These are phyloP conservation scores for Fraxinus baroniana DNA, from an alignment of 305 asterid species.

Conservation along the genomic window DNA sequence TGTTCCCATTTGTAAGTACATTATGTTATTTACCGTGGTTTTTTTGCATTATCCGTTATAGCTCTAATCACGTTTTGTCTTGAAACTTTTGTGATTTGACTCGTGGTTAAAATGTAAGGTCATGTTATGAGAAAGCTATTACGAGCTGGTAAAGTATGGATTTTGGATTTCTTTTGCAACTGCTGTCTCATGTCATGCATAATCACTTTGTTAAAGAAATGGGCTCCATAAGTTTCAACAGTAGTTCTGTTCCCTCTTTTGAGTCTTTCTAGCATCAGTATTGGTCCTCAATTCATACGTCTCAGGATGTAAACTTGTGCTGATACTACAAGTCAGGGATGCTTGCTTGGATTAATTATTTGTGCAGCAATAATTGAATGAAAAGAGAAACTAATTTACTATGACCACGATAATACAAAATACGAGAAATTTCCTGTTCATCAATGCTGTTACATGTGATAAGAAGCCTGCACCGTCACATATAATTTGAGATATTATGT, in stretches of 20 bases:
- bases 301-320: not conserved
- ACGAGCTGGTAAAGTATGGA: slow-evolving; percentile 11
- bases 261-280: not conserved
- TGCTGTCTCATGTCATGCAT: not conserved
- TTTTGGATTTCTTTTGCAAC: not conserved
- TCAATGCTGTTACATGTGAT: not conserved
- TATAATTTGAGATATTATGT: not conserved
- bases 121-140: slow-evolving; percentile 6
- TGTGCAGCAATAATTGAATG: not conserved
- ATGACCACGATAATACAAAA: not conserved
- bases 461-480: not conserved
- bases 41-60: slow-evolving; percentile 2
- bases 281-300: not conserved
- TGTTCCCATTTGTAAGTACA: slow-evolving; percentile 88
- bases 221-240: not conserved
- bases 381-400: not conserved
- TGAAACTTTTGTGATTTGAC: slow-evolving; percentile 10
- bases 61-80: slow-evolving; percentile 10
- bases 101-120: slow-evolving; percentile 13
- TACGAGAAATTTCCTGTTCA: not conserved
- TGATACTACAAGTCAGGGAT: not conserved
- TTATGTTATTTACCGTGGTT: slow-evolving; percentile 14
- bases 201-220: not conserved
- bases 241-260: not conserved
- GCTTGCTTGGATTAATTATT: not conserved